Conservation (phyloP, 352 stramenopile genomes). For the Phytophthora fragariae region DNA sequence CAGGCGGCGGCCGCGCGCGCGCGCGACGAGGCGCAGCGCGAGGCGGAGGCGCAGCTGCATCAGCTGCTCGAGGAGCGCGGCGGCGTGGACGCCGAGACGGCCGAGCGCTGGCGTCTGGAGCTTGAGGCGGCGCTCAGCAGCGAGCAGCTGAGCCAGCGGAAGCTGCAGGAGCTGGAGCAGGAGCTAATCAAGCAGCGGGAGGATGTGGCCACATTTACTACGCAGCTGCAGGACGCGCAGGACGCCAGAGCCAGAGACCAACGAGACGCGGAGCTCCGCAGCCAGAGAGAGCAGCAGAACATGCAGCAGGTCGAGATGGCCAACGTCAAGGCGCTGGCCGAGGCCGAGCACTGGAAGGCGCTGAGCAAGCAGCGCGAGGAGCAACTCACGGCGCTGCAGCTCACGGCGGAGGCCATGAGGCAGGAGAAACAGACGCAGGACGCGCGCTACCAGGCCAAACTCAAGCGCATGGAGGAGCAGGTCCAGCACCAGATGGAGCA, state of each 20-base stretch:
- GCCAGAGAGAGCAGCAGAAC: conserved; percentile 46
- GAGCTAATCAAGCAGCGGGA: conserved; percentile 48
- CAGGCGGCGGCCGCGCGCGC: conserved; percentile 36
- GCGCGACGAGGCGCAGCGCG: conserved; percentile 32
- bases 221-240: conserved; percentile 49
- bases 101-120: conserved; percentile 47
- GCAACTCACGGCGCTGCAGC: conserved; percentile 43
- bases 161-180: conserved; percentile 46
- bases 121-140: conserved; percentile 45
- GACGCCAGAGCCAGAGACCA: conserved; percentile 35
- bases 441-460: conserved; percentile 50
- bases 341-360: conserved; percentile 56
- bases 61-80: conserved; percentile 32
- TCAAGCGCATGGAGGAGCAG: conserved; percentile 72
- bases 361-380: conserved; percentile 56
- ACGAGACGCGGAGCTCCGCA: conserved; percentile 41
- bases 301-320: conserved; percentile 50
- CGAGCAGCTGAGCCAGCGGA: conserved; percentile 39
- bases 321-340: conserved; percentile 40
- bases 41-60: conserved; percentile 44
- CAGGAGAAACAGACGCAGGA: conserved; percentile 62
- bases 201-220: conserved; percentile 29
- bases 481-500: conserved; percentile 60
- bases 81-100: conserved; percentile 47
- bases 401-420: conserved; percentile 47